Percentiles rank a stretch among this genome's conserved stretches.
Evolutionary conservation across 2,329 filamentous ascomycete genomes (phyloP).

Genomic region (Aspergillus sp.): DNA sequence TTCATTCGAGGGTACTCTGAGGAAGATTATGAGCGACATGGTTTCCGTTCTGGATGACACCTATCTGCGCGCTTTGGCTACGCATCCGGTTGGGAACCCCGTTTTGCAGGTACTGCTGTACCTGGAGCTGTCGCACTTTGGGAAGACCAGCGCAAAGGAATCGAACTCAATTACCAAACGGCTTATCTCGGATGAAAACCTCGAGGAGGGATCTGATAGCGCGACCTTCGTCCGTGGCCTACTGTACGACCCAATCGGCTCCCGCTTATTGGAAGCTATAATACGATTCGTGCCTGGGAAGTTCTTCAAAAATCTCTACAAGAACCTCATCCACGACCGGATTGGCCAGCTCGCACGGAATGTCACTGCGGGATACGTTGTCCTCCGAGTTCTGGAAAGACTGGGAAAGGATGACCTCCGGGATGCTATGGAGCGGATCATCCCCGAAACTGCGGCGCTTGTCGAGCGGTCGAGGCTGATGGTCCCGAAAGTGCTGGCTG

Average conservation of each 20-base stretch:
- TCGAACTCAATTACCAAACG: constrained; percentile 61
- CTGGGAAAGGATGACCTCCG: constrained; percentile 78
- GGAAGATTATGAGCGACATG: constrained; percentile 73
- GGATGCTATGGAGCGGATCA: constrained; percentile 60
- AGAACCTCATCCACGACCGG: constrained; percentile 66
- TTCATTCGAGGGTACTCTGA: constrained; percentile 66
- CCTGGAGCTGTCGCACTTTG: constrained; percentile 68
- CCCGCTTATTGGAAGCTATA: constrained; percentile 79
- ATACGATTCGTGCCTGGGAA: constrained; percentile 73
- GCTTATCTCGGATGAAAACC: constrained; percentile 69
- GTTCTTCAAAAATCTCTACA: constrained; percentile 80
- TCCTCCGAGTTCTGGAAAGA: constrained; percentile 70
- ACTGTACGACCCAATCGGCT: constrained; percentile 83
- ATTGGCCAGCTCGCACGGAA: constrained; percentile 77
- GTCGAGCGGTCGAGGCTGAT: constrained; percentile 67
- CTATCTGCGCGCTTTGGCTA: constrained; percentile 72
- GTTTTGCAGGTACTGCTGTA: constrained; percentile 84
- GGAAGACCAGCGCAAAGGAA: constrained; percentile 56
- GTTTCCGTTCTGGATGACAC: constrained; percentile 66
- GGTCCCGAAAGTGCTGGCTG: constrained; percentile 71
- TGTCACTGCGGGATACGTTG: constrained; percentile 81
- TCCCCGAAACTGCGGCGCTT: constrained; percentile 62
- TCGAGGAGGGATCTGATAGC: constrained; percentile 62
- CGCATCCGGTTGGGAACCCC: constrained; percentile 83
- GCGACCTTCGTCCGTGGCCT: constrained; percentile 76